Percentiles rank a stretch among this genome's conserved stretches.
Conservation (phyloP, 2,329 filamentous ascomycete genomes). For the Ophiocordyceps sinensis region DNA sequence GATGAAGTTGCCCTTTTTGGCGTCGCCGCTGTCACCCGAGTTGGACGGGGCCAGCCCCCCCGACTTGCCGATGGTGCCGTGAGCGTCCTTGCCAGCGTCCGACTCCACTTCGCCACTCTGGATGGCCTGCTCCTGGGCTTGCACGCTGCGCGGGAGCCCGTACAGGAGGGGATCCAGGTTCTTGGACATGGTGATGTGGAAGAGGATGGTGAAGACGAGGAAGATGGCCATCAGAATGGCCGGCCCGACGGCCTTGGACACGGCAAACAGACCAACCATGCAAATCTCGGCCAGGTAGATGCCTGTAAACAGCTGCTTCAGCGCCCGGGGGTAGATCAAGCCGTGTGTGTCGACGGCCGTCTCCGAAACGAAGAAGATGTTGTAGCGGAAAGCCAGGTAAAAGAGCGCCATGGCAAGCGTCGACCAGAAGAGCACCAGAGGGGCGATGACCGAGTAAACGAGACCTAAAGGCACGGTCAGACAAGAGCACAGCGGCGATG, state of each 20-base stretch:
- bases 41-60: constrained; percentile 6
- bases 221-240: constrained; percentile 62
- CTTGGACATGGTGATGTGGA: constrained; percentile 56
- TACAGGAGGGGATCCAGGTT: constrained; percentile 59
- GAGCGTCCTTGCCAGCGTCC: constrained; percentile 8
- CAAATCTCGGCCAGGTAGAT: constrained; percentile 70
- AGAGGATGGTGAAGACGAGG: constrained; percentile 61
- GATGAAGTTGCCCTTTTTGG: constrained; percentile 37
- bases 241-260: constrained; percentile 52
- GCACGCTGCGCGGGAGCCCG: constrained; percentile 51
- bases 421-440: constrained; percentile 68
- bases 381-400: constrained; percentile 78
- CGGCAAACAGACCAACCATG: constrained; percentile 66
- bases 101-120: constrained; percentile 13
- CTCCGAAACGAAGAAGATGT: constrained; percentile 69
- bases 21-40: constrained; percentile 3
- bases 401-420: constrained; percentile 63
- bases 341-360: constrained; percentile 76
- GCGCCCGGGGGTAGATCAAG: constrained; percentile 70
- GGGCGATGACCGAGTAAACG: constrained; percentile 72
- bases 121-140: constrained; percentile 26
- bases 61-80: constrained; percentile 7
- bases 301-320: constrained; percentile 74
- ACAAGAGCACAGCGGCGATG: background rate
- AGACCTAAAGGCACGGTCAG: constrained; percentile 31